Evolutionary conservation across 192 early-diverging fungal genomes (phyloP), one percentile per base, ranked within the genome.

Genomic region (Piromyces finnis): DNA sequence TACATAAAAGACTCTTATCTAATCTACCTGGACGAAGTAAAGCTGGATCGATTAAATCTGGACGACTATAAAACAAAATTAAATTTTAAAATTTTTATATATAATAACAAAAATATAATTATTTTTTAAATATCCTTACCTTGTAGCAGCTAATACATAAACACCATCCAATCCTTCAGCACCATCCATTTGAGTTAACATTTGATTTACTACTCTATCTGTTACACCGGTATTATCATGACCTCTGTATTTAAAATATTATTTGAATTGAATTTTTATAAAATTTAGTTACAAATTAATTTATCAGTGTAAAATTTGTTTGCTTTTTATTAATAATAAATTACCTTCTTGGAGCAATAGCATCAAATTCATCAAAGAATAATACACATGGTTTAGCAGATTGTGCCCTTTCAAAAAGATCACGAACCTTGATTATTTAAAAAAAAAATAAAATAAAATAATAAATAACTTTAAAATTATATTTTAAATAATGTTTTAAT

Each of bases 321-420:
- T 29, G 28, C 7, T 28, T 82, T 18, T 5, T 35, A 11, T 7
- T 18, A 28, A 18, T 28, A 3, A 51, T 13, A 28, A 29, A 22
- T 82, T 82, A 92, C 91, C 93, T 90, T 35, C 95, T 88, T 35
- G 97, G 97, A 0, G 97, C 97, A 86, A 99, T 95, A 37, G 94
- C 88, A 82, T 99, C 97, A 87, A 99, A 97, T 86, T 99, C 97
- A 83, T 99, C 97, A 87, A 99, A 99, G 82, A 99, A 99, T 78
- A 98, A 83, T 9, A 97, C 92, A 80, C 97, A 99, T 17, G 97
- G 97, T 79, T 92, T 93, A 11, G 96, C 96, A 2, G 95, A 94
- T 81, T 92, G 91, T 11, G 97, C 97, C 22, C 97, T 89, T 80
- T 95, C 93, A 86, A 99, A 99, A 37, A 99, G 85, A 82, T 98